Base-by-base conservation (phyloP, 2,329 filamentous ascomycete genomes). In the Colletotrichum sp. region DNA sequence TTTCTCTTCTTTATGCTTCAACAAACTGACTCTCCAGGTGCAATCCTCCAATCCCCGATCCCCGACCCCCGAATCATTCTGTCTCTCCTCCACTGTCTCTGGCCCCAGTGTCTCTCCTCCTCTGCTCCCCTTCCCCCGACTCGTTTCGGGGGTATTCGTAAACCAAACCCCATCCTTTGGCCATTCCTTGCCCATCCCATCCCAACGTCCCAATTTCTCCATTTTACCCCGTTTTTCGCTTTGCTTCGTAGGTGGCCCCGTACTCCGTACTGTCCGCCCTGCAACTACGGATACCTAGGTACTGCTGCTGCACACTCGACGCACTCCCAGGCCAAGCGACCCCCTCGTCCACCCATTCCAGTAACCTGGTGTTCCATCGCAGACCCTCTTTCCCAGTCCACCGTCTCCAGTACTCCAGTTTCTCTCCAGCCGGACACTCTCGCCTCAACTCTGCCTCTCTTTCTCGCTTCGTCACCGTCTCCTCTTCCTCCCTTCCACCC, bases 181-280 rank as follows among this genome's bases (percentile, higher is more conserved):
- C n/a, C 31, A 59, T 59, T 51, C 43, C 43, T 51, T 51, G 43
- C 11, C 43, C 43, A n/a, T 51, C 43, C 43, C 43, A 51, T 51
- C 43, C 66, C 36, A 31, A 27, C 54, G 34, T 67, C 51, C 63
- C 65, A 57, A 61, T 24, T 66, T 72, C 69, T 62, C 71, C 71
- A 66, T 55, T 62, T 70, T 73, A 73, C 71, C 71, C 71, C 71
- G 43, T 73, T 71, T 73, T 63, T 66, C 61, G 62, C 36, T 72
- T 24, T 66, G 29, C 31, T 29, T n/a, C 16, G 13, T 51, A 21
- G 43, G 43, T 51, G 43, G n/a, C n/a, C n/a, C 29, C 29, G 29
- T 31, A 31, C 29, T 31, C 6, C n/a, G 43, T 51, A 51, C 16
- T 12, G 55, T 58, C 55, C 55, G 18, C 24, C 57, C 38, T 68